Percentiles rank a stretch among this genome's conserved stretches.
phyloP scores from a whole-genome alignment of 345 rosid genomes.

The Salix koriyanagi region DNA sequence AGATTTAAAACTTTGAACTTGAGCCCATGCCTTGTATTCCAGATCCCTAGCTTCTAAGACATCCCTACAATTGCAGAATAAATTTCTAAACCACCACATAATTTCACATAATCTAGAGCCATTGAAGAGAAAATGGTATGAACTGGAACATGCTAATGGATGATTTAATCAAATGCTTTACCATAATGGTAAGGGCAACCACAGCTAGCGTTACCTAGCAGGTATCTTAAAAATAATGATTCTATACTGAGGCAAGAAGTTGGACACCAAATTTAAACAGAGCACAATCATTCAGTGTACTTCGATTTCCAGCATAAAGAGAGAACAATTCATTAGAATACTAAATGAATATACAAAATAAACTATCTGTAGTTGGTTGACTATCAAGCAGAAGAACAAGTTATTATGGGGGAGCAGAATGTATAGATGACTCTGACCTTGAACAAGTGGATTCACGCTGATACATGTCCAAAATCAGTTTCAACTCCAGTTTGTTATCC shows the following conservation, averaged over 20 bases:
- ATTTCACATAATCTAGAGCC: neutral
- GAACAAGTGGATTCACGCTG: conserved; percentile 68
- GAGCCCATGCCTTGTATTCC: conserved; percentile 82
- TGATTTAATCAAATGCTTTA: neutral
- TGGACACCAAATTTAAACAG: neutral
- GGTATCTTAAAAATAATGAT: neutral
- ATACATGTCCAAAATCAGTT: conserved; percentile 79
- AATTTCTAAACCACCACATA: conserved; percentile 7
- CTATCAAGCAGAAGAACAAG: neutral
- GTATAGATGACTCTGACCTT: conserved; percentile 38
- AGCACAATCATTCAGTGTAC: neutral
- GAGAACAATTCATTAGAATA: neutral
- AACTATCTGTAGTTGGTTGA: neutral
- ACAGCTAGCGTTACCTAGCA: neutral
- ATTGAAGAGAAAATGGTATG: neutral
- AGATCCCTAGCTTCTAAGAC: conserved; percentile 60
- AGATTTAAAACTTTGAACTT: conserved; percentile 66
- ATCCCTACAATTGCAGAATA: conserved; percentile 47
- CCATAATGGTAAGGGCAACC: neutral
- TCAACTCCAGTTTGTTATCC: conserved; percentile 68
- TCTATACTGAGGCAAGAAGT: neutral
- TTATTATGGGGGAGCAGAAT: neutral
- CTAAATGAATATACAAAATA: neutral
- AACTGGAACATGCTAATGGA: neutral
- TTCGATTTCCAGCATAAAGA: neutral